Base-by-base conservation (phyloP, 805 yeast genomes). In the Cyberlindnera mississippiensis region DNA sequence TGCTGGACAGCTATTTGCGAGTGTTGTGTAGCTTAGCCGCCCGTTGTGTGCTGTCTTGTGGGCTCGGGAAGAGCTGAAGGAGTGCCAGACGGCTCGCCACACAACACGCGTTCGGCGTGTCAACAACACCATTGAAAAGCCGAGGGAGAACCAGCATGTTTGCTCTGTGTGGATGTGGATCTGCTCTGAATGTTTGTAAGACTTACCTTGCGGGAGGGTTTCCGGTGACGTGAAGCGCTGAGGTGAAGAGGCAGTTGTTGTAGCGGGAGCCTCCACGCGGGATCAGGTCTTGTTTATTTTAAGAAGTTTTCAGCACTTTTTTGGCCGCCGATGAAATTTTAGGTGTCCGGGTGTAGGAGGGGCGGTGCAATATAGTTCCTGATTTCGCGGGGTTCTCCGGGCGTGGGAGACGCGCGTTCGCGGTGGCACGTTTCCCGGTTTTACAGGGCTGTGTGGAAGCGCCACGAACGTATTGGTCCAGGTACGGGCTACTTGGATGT, bases 261-360 rank as follows among this genome's bases (percentile, higher is more conserved):
- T 18, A 7, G 18, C 30, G n/a, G n/a, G n/a, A n/a, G n/a, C n/a
- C 18, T 36, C 28, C 14, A 33, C 35, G 33, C 40, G 39, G 34
- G 40, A 40, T 38, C 38, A 32, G 32, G 26, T 34, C 43, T 35
- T 46, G 50, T 46, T 46, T 42, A 46, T 46, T 46, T 42, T 40
- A 41, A 43, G 50, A 46, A 46, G 44, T 46, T 42, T 42, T 45
- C 48, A 44, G 36, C 37, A 9, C n/a, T 35, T 33, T 35, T 33
- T 34, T 44, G 35, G 28, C 33, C 36, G 45, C 30, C 19, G 22
- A 31, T 36, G 47, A 44, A 44, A 34, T 35, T 24, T 3, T 13
- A 19, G 48, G 42, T 44, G 48, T 44, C n/a, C 35, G 48, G 48
- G 35, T 40, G 39, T 43, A 14, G 27, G 7, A 10, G 22, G 13